Base-by-base conservation (phyloP, 108 stramenopile genomes). In the Pseudonitzschia delicatissima region DNA sequence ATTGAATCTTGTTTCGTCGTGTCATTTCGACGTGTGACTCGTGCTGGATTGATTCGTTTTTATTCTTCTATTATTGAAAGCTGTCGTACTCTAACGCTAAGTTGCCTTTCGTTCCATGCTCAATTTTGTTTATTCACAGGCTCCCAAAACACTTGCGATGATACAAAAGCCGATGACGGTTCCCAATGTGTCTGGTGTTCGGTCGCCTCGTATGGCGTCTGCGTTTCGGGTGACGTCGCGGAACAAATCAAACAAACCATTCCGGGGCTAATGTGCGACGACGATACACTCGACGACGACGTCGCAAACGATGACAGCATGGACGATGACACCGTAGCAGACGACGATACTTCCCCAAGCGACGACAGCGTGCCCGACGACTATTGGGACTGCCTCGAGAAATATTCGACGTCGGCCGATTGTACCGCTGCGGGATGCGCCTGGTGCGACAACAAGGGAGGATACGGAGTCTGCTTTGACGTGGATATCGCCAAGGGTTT, bases 381-480 rank as follows among this genome's bases (percentile, higher is more conserved):
- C 21, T 69, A 61, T 31, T 76, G 74, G 74, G 62, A 70, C 17
- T 80, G 79, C 66, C 42, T 76, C 50, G 51, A 72, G 62, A 52
- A 66, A 18, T 45, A 57, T 31, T 20, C 33, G 12, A 55, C 67
- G 5, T 29, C 51, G 27, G 39, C 50, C 29, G 49, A 62, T 3
- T 80, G 79, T 47, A 23, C 34, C 27, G 20, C 20, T 18, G 55
- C 12, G 1, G 79, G 63, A 36, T 80, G 79, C 55, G 45, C 66
- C 6, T 80, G 79, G 79, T 80, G 79, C 33, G 31, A 15, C 37
- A 64, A 26, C 45, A 65, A 69, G 57, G 73, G 45, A 25, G 74
- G 74, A 8, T 76, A 62, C 39, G 74, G 79, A 47, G 13, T 80
- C 39, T 80, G 79, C 47, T 26, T 80, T 67, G 55, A 67, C 33